phyloP scores from a whole-genome alignment of 2,329 filamentous ascomycete genomes.

The Fusarium sororula region DNA sequence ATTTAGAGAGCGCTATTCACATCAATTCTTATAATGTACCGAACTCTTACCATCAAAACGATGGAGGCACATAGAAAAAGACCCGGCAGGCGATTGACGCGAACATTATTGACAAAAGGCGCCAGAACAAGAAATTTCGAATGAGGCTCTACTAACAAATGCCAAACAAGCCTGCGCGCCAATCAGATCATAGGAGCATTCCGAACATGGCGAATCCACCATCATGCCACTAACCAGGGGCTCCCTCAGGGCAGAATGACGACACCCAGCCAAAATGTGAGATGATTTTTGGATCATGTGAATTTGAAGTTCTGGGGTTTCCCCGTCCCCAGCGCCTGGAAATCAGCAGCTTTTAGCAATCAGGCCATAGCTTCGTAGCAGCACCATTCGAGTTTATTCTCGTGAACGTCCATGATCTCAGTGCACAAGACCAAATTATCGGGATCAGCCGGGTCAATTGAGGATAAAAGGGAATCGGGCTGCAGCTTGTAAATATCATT shows the following conservation, averaged over 20 bases:
- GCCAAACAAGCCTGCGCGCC: too few relatives aligned
- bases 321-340: not conserved
- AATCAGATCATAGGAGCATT: too few relatives aligned
- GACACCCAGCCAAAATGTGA: not conserved
- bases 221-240: fast-evolving
- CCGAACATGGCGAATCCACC: too few relatives aligned
- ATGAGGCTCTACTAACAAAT: too few relatives aligned
- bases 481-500: not conserved
- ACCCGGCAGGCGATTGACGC: too few relatives aligned
- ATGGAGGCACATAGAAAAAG: too few relatives aligned
- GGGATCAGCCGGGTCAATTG: not conserved
- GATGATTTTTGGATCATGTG: not conserved
- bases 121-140: too few relatives aligned
- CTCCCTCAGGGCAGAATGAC: not conserved
- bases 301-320: not conserved
- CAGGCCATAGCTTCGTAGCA: not conserved
- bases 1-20: too few relatives aligned
- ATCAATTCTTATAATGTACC: too few relatives aligned
- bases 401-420: not conserved
- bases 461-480: not conserved
- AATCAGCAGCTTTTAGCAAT: not conserved
- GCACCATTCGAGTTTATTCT: not conserved
- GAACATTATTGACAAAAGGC: too few relatives aligned
- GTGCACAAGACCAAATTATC: not conserved
- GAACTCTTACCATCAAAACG: too few relatives aligned